Base-by-base conservation (phyloP, 2,329 filamentous ascomycete genomes). In the Hymenoscyphus repandus region DNA sequence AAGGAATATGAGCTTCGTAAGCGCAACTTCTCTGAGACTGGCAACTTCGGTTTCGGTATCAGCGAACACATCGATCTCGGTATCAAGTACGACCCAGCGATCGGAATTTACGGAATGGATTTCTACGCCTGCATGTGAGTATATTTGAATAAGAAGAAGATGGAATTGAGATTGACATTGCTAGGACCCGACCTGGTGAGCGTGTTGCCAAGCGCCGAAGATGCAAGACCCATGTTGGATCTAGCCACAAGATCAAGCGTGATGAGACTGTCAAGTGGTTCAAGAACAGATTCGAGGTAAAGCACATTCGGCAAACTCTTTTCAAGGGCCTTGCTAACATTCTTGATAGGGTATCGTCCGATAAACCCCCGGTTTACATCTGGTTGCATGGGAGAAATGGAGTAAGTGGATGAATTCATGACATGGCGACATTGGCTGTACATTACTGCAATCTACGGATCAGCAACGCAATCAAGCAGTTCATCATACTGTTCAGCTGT, bases 1-100 rank as follows among this genome's bases (percentile, higher is more conserved):
- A 99, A 99, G 90, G 93, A 99, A 80, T 99, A 99, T 82, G 93
- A 99, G 78, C 83, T 99, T 69, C 88, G 90, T 79, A 96, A 93
- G 85, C 87, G 88, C 78, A 99, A 99, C 89, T 99, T 99, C 88
- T 92, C 86, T 72, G 90, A 96, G 85, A 97, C 92, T 64, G 93
- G 93, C 74, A 96, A 96, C 88, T 99, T 99, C 74, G 93, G 93
- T 68, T 99, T 99, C 84, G 93, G 93, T 82, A 99, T 99, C 82
- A 90, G 83, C 80, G 93, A 99, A 82, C 93, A 99, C 88, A 99
- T 99, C 78, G 93, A 99, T 84, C 83, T 99, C 70, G 93, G 93
- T 71, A 99, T 99, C 89, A 99, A 99, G 86, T 96, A 96, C 82
- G 91, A 96, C 80, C 91, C 91, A 62, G 87, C 83, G 61, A 96